Percentiles rank a stretch among this genome's conserved stretches.
phyloP scores from a whole-genome alignment of 169 alveolate species.

The Prorocentrum cordatum region DNA sequence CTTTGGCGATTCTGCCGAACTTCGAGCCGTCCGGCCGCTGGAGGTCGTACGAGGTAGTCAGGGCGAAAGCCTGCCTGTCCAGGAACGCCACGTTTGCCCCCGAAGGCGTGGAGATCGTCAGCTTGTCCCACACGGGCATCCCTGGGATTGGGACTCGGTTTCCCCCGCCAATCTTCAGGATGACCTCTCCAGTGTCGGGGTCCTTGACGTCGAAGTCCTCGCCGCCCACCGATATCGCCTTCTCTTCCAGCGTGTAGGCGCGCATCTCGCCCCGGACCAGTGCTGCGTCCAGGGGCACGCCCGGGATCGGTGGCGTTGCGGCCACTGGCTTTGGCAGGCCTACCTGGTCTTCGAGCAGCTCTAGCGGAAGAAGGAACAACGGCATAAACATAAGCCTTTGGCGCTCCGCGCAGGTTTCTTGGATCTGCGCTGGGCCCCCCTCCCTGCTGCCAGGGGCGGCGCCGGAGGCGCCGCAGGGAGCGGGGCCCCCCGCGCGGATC shows the following conservation, averaged over 20 bases:
- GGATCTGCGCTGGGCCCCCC: no score
- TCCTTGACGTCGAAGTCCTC: background rate
- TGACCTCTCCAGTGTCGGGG: background rate
- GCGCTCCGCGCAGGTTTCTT: no score
- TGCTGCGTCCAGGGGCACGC: no score
- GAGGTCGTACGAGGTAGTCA: constrained; percentile 28
- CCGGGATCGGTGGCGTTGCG: no score
- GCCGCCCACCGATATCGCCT: background rate
- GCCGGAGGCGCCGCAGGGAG: no score
- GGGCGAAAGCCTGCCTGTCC: constrained; percentile 57
- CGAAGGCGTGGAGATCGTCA: background rate
- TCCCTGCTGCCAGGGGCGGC: no score
- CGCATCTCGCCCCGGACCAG: background rate
- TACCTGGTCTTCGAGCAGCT: no score
- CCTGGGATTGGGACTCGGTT: constrained; percentile 61
- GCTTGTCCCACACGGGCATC: constrained; percentile 32
- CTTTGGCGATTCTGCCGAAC: constrained; percentile 25
- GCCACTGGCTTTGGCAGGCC: no score
- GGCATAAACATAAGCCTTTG: no score
- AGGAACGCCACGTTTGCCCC: background rate
- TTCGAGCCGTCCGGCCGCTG: constrained; percentile 5
- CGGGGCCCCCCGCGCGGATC: no score
- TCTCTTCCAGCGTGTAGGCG: background rate
- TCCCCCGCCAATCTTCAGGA: constrained; percentile 23
- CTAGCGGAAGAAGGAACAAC: no score